Evolutionary conservation across 495 filamentous ascomycete species (phyloP).

Genomic region (Penicillium robsamsonii): DNA sequence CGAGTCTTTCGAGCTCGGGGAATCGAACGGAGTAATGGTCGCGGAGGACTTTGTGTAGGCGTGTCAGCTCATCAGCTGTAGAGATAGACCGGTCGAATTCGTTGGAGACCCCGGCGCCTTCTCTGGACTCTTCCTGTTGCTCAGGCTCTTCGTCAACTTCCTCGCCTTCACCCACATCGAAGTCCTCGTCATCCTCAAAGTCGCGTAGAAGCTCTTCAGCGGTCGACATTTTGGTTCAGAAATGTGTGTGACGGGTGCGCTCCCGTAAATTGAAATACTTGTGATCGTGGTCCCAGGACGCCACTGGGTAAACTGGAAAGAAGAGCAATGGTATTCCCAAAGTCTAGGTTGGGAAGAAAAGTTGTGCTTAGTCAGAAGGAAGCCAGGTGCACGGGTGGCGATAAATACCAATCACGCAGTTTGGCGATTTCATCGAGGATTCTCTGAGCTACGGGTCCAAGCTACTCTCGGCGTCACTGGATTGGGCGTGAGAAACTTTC

Average conservation of each 20-base stretch:
- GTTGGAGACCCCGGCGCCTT: constrained; percentile 51
- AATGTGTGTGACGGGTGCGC: background rate
- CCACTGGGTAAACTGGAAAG: constrained; percentile 11
- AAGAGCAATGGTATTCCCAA: background rate
- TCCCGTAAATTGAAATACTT: background rate
- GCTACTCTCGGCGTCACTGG: constrained; percentile 4
- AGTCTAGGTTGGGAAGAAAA: constrained; percentile 6
- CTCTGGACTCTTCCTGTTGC: constrained; percentile 20
- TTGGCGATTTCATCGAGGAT: constrained; percentile 16
- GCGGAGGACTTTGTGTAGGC: constrained; percentile 91
- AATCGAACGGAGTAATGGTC: constrained; percentile 95
- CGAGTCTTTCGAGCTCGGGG: constrained; percentile 91
- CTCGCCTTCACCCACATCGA: constrained; percentile 29
- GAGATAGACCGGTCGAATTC: constrained; percentile 92
- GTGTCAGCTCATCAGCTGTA: constrained; percentile 87
- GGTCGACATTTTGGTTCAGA: constrained; percentile 37
- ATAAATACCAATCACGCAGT: constrained; percentile 16
- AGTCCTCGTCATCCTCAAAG: constrained; percentile 42
- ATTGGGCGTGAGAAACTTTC: background rate
- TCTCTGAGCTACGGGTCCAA: constrained; percentile 5
- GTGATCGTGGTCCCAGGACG: constrained; percentile 7
- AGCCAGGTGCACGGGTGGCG: constrained; percentile 24
- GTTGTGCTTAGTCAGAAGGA: constrained; percentile 17
- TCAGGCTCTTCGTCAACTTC: constrained; percentile 29
- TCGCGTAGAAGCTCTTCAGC: constrained; percentile 48